Percentiles rank a stretch among this genome's conserved stretches.
These are phyloP conservation scores for Simmondsia chinensis DNA, from an alignment of 148 eudicot species.

Conservation along the genomic window DNA sequence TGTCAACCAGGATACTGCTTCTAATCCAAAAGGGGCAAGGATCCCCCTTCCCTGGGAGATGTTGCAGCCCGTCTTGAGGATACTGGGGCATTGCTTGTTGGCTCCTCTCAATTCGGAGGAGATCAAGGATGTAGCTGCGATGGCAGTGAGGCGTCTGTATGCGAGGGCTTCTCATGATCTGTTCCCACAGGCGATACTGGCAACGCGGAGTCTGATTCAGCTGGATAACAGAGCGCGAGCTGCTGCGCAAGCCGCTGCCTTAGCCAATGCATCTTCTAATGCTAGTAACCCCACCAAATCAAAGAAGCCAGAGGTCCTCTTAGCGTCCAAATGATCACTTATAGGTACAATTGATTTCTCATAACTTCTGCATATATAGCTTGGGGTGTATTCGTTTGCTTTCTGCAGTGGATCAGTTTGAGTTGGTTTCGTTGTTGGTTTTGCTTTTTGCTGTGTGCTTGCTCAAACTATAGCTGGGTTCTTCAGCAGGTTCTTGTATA, in stretches of 20 bases:
- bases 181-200: conserved; percentile 77
- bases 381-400: no score
- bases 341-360: no score
- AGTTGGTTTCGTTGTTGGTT: no score
- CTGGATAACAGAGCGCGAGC: conserved; percentile 56
- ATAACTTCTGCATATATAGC: no score
- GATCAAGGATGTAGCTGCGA: conserved; percentile 51
- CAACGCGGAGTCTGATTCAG: conserved; percentile 69
- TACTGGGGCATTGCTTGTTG: conserved; percentile 77
- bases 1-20: conserved; percentile 7
- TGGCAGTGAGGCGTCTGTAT: conserved; percentile 58
- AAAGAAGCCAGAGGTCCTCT: conserved; percentile 74
- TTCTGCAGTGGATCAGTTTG: no score
- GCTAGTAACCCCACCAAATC: conserved; percentile 66
- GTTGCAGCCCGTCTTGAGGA: conserved; percentile 70
- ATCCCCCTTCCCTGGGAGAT: conserved; percentile 92
- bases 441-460: no score
- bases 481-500: no score
- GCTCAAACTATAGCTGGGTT: no score
- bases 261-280: conserved; percentile 32
- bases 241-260: conserved; percentile 30
- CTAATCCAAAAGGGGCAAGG: conserved; percentile 18
- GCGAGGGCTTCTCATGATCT: conserved; percentile 88
- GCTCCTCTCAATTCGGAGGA: conserved; percentile 55
- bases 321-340: conserved; percentile 58